Base-by-base conservation (phyloP, 2,329 filamentous ascomycete genomes). In the Didymella segeticola region DNA sequence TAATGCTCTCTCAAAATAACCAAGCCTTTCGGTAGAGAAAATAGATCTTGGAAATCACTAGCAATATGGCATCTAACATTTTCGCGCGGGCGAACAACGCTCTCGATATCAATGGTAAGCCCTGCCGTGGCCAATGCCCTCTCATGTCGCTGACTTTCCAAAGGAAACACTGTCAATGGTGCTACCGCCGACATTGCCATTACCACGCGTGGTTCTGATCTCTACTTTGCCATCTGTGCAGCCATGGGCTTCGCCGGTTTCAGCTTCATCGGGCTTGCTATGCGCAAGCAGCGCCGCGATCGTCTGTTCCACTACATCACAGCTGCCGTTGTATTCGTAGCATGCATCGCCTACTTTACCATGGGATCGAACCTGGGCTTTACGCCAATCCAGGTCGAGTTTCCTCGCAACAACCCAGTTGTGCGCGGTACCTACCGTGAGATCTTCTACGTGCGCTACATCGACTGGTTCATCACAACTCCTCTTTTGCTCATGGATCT, bases 311-410 rank as follows among this genome's bases (percentile, higher is more conserved):
- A 88, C 74, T 87, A 87, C 76, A 83, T 88, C 64, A 86, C 83
- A 1, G 82, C 83, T 1, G 73, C 74, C 10, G 82, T 87, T 53
- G 83, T 83, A 25, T 78, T 85, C 52, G 80, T 86, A 7, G 83
- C 85, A 2, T 77, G 80, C 31, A 84, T 89, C 59, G 79, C 85
- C 12, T 88, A 89, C 75, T 89, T 86, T 74, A 79, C 82, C 58
- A 87, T 89, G 85, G 86, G 80, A n/a, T 83, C 84, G 9, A 85
- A 87, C 63, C 76, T 89, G 1, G 86, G 86, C 27, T 86, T 83
- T 71, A 81, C 82, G 2, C 82, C 85, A 0, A 86, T 89, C 61
- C 66, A 76, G n/a, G 86, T 86, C 31, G 82, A 90, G 64, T 89
- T 83, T 60, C 73, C 72, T 1, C 77, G 79, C 45, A 73, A 55